These are phyloP conservation scores for Lentinula novae-zelandiae DNA, from an alignment of 1,284 basidiomycete species.

Conservation along the genomic window DNA sequence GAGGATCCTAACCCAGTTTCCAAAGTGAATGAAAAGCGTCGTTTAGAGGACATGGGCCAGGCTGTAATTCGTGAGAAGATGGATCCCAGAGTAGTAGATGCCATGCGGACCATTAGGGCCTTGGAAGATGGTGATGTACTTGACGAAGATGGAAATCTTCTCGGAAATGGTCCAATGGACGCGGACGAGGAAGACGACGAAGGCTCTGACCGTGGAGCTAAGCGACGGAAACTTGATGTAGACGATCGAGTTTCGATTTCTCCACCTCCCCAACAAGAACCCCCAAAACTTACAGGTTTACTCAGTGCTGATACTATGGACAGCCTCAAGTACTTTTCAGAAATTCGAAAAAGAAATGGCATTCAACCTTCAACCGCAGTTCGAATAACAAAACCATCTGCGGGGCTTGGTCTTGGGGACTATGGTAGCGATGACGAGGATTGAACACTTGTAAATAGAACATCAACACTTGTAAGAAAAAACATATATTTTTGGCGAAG, in stretches of 20 bases:
- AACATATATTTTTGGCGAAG: not conserved
- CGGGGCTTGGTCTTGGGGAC: constrained; percentile 56
- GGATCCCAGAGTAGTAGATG: constrained; percentile 83
- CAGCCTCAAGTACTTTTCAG: constrained; percentile 82
- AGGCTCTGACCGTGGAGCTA: constrained; percentile 29
- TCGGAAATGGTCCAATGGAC: constrained; percentile 24
- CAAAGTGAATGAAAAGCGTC: constrained; percentile 79
- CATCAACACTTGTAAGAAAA: too few species aligned
- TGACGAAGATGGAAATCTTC: constrained; percentile 40
- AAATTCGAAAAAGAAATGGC: constrained; percentile 65
- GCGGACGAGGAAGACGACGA: constrained; percentile 33
- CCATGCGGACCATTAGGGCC: constrained; percentile 77
- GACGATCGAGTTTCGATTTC: constrained; percentile 21
- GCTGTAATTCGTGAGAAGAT: constrained; percentile 82
- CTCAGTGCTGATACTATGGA: constrained; percentile 80
- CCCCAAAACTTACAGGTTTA: constrained; percentile 46
- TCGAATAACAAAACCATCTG: constrained; percentile 27
- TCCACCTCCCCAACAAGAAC: constrained; percentile 15
- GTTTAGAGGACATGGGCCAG: constrained; percentile 79
- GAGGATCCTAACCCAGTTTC: constrained; percentile 93
- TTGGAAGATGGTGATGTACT: constrained; percentile 76
- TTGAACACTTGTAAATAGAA: constrained; percentile 17
- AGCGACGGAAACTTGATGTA: constrained; percentile 35
- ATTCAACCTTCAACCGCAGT: constrained; percentile 24
- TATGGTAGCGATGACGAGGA: constrained; percentile 81